Percentiles rank a stretch among this genome's conserved stretches.
Evolutionary conservation across 1,284 basidiomycete species (phyloP).

Genomic region (Papiliotrema fonsecae): DNA sequence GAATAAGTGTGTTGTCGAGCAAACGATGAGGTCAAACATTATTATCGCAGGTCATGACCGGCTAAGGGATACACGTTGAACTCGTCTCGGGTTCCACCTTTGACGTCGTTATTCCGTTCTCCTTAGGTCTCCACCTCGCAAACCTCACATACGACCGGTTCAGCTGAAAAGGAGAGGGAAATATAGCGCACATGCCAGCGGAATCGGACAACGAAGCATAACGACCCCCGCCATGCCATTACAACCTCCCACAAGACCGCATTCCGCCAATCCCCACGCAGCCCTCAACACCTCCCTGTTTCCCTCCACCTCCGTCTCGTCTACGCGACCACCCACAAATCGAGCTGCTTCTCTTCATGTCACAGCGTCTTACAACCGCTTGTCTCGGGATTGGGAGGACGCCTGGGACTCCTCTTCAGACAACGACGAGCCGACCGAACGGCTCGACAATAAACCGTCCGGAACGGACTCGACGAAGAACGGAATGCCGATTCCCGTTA

Average conservation of each 20-base stretch:
- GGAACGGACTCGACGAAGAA: neutral
- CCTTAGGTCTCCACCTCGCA: too few relatives aligned
- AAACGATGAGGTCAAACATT: neutral
- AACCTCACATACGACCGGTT: too few relatives aligned
- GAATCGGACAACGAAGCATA: too few relatives aligned
- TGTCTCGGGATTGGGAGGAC: slow-evolving; percentile 64
- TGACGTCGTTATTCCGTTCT: neutral
- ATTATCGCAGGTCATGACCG: too few relatives aligned
- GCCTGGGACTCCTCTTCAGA: slow-evolving; percentile 85
- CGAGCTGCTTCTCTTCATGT: neutral
- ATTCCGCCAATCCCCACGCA: slow-evolving; percentile 40
- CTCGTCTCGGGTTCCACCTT: too few relatives aligned
- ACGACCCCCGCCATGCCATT: slow-evolving; percentile 22
- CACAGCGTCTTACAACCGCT: neutral
- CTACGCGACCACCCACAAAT: slow-evolving; percentile 3
- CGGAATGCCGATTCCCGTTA: neutral
- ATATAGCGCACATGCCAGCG: too few relatives aligned
- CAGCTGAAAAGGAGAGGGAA: too few relatives aligned
- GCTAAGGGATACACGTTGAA: too few relatives aligned
- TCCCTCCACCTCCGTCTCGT: slow-evolving; percentile 13
- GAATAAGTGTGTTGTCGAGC: neutral
- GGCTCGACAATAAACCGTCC: neutral
- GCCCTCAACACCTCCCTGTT: slow-evolving; percentile 26
- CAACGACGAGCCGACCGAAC: slow-evolving; percentile 54
- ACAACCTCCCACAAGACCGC: slow-evolving; percentile 41